A percentile compares a stretch with the other conserved stretches of the same genome.
phyloP scores from a whole-genome alignment of 2,329 filamentous ascomycete genomes.

The Fusarium tricinctum region DNA sequence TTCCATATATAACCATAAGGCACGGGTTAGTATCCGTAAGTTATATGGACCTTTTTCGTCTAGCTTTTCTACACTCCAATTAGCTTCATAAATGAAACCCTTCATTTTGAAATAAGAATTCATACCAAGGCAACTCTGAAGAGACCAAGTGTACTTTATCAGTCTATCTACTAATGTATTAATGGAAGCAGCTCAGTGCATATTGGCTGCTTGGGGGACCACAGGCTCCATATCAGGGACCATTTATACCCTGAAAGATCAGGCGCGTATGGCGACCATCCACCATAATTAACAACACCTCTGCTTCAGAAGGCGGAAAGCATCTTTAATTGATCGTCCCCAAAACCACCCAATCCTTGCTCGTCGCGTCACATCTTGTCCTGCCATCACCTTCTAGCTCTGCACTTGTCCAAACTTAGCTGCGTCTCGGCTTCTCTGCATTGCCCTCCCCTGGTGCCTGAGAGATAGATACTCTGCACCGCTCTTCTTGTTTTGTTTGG shows the following conservation, averaged over 20 bases:
- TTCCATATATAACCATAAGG: no score
- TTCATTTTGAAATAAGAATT: no score
- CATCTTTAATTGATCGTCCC: slow-evolving; percentile 43
- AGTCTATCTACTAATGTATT: no score
- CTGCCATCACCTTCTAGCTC: slow-evolving; percentile 39
- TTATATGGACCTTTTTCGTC: no score
- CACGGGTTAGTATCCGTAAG: no score
- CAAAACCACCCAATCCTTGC: slow-evolving; percentile 46
- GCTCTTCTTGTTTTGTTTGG: slow-evolving; percentile 4
- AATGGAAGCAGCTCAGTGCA: neutral
- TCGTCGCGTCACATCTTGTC: slow-evolving; percentile 40
- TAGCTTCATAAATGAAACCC: no score
- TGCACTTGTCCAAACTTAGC: slow-evolving; percentile 25
- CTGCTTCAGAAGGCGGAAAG: slow-evolving; percentile 18
- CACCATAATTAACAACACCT: slow-evolving; percentile 28
- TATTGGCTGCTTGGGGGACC: neutral
- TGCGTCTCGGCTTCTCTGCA: slow-evolving; percentile 26
- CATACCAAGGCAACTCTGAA: no score
- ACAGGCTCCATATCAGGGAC: slow-evolving; percentile 2
- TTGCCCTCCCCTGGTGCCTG: slow-evolving; percentile 4
- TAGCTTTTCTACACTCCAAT: no score
- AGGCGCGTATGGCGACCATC: slow-evolving; percentile 29
- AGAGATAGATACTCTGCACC: slow-evolving; percentile 13
- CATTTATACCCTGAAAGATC: slow-evolving; percentile 23
- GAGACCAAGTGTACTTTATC: no score